Conservation (phyloP, 176 grass and related monocot species). For the Rhynchospora breviuscula region DNA sequence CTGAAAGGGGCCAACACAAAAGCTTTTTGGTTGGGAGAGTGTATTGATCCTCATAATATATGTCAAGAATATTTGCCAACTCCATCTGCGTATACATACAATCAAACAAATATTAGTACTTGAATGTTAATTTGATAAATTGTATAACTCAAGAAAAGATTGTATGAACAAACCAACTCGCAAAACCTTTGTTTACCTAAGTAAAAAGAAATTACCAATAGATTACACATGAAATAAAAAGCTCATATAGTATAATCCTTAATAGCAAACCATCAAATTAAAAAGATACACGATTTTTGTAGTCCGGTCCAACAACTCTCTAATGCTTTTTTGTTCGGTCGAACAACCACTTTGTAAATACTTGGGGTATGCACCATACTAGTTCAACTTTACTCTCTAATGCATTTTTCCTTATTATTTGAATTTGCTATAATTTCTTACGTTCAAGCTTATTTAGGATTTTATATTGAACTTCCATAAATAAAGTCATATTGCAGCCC, state of each 20-base stretch:
- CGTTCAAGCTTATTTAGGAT: not conserved
- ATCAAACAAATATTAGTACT: not conserved
- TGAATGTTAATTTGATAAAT: not conserved
- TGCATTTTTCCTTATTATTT: not conserved
- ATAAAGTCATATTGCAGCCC: not conserved
- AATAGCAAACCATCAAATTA: not conserved
- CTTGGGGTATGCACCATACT: not conserved
- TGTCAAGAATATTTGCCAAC: conserved; percentile 68
- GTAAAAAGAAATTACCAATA: not conserved
- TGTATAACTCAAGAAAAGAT: not conserved
- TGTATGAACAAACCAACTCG: not conserved
- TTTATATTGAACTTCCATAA: not conserved
- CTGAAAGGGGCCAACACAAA: conserved; percentile 38
- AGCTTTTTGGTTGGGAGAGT: conserved; percentile 67
- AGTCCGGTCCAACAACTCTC: too few species aligned
- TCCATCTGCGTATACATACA: conserved; percentile 43
- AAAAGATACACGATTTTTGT: not conserved
- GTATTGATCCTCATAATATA: conserved; percentile 93
- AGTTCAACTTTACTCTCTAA: not conserved
- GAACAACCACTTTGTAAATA: not conserved
- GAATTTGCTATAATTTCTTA: not conserved
- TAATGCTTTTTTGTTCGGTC: too few species aligned
- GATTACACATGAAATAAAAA: not conserved
- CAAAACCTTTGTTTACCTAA: not conserved
- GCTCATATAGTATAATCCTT: not conserved